phyloP scores from a whole-genome alignment of 1,139 yeast genomes.

The Pneumocystis sp. region DNA sequence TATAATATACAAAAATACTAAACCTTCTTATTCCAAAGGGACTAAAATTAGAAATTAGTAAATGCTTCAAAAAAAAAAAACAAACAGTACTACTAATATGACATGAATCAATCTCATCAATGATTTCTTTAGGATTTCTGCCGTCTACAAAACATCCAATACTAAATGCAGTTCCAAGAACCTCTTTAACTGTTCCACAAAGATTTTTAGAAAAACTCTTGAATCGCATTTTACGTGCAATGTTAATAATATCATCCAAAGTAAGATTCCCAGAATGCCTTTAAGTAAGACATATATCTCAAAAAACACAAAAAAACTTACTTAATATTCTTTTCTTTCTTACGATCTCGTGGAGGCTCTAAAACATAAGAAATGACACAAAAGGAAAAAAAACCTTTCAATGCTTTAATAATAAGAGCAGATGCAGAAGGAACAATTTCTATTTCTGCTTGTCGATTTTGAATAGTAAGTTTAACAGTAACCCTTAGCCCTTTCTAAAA shows the following conservation, averaged over 20 bases:
- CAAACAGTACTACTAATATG: slow-evolving; percentile 6
- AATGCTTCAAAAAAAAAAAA: not conserved
- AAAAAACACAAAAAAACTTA: not conserved
- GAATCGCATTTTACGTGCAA: slow-evolving; percentile 95
- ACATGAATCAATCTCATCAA: slow-evolving; percentile 11
- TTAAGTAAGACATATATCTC: not conserved
- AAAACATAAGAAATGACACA: not conserved
- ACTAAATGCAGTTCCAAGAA: slow-evolving; percentile 47
- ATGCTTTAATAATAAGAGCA: slow-evolving; percentile 95
- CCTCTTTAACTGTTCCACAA: slow-evolving; percentile 95
- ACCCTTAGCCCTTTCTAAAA: slow-evolving; percentile 68
- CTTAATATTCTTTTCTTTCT: slow-evolving; percentile 99
- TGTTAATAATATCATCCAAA: slow-evolving; percentile 88
- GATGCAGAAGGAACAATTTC: slow-evolving; percentile 99
- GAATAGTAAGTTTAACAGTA: slow-evolving; percentile 95
- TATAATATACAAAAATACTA: not conserved
- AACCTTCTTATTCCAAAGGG: not conserved
- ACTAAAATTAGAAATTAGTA: slow-evolving; percentile 3
- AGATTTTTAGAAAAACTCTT: slow-evolving; percentile 97
- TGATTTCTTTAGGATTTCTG: slow-evolving; percentile 96
- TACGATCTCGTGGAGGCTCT: slow-evolving; percentile 99
- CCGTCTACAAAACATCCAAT: slow-evolving; percentile 63
- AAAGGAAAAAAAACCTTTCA: slow-evolving; percentile 34
- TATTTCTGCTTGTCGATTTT: slow-evolving; percentile 99
- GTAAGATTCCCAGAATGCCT: slow-evolving; percentile 96